A percentile compares a stretch with the other conserved stretches of the same genome.
These are phyloP conservation scores for Chrysosporium queenslandicum DNA, from an alignment of 2,329 filamentous ascomycete genomes.

Conservation along the genomic window DNA sequence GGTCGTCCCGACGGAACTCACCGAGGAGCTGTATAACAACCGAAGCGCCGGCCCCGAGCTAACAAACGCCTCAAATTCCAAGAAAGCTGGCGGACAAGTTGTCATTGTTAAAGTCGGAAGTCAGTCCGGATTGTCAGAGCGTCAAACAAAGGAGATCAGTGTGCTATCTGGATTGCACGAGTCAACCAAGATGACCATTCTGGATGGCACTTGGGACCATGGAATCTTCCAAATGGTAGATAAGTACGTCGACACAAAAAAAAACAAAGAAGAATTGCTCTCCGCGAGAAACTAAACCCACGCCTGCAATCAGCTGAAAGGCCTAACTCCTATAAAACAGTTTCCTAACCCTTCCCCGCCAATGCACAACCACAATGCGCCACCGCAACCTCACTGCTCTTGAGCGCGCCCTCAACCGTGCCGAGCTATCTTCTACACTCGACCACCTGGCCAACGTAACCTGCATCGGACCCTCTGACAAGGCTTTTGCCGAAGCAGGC, in stretches of 20 bases:
- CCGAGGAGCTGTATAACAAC: conserved; percentile 10
- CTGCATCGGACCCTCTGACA: conserved; percentile 10
- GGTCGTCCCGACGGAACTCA: conserved; percentile 11
- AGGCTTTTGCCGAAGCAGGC: conserved; percentile 6
- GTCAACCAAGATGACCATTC: conserved; percentile 4
- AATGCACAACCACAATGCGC: conserved; percentile 10
- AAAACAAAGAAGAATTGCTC: no score
- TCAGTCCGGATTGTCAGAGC: not conserved
- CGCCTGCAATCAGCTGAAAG: no score
- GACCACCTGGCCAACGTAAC: conserved; percentile 12
- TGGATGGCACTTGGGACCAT: conserved; percentile 10
- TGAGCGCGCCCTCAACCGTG: conserved; percentile 1
- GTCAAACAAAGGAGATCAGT: conserved; percentile 4
- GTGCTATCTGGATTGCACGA: conserved; percentile 9
- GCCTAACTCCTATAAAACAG: no score
- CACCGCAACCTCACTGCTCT: conserved; percentile 8
- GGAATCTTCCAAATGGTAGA: conserved; percentile 14
- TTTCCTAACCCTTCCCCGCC: conserved; percentile 9
- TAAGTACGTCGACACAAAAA: conserved; percentile 4
- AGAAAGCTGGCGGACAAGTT: conserved; percentile 6
- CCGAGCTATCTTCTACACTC: conserved; percentile 4
- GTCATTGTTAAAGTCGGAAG: conserved; percentile 2
- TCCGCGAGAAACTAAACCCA: no score
- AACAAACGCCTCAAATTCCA: not conserved
- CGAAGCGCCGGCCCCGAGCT: conserved; percentile 5